A percentile compares a stretch with the other conserved stretches of the same genome.
Evolutionary conservation across 2,329 filamentous ascomycete genomes (phyloP).

Genomic region (Penicillium aurantiogriseum): DNA sequence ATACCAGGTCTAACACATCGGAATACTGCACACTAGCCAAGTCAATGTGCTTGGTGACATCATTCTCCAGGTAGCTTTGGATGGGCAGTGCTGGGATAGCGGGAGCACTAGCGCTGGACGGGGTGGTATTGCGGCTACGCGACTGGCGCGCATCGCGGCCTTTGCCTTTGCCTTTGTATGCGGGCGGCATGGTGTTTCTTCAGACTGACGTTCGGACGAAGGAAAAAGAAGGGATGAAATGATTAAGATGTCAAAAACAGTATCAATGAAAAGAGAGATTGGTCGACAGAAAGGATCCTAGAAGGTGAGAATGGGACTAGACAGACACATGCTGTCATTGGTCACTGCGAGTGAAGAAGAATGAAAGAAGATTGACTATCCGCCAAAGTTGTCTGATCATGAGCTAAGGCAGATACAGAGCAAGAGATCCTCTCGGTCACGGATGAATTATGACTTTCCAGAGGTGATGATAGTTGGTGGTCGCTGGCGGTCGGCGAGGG

Average conservation of each 20-base stretch:
- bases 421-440: background rate
- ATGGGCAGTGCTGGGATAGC: constrained; percentile 36
- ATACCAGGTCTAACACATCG: constrained; percentile 57
- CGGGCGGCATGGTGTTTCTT: constrained; percentile 41
- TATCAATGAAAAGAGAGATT: constrained; percentile 6
- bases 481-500: constrained; percentile 1
- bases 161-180: constrained; percentile 54
- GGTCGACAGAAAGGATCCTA: constrained; percentile 12
- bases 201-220: background rate
- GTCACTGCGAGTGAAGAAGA: background rate
- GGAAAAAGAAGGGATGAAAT: background rate
- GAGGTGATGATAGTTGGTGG: background rate
- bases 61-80: constrained; percentile 57
- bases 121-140: constrained; percentile 63
- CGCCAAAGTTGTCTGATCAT: background rate
- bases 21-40: constrained; percentile 54
- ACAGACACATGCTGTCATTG: constrained; percentile 19
- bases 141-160: constrained; percentile 53
- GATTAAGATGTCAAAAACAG: background rate
- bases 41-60: constrained; percentile 49
- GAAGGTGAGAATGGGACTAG: constrained; percentile 3
- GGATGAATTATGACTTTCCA: background rate
- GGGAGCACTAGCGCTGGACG: constrained; percentile 54
- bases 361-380: background rate
- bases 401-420: background rate